These are phyloP conservation scores for Penstemon davidsonii DNA, from an alignment of 257 asterid genomes.

Conservation along the genomic window DNA sequence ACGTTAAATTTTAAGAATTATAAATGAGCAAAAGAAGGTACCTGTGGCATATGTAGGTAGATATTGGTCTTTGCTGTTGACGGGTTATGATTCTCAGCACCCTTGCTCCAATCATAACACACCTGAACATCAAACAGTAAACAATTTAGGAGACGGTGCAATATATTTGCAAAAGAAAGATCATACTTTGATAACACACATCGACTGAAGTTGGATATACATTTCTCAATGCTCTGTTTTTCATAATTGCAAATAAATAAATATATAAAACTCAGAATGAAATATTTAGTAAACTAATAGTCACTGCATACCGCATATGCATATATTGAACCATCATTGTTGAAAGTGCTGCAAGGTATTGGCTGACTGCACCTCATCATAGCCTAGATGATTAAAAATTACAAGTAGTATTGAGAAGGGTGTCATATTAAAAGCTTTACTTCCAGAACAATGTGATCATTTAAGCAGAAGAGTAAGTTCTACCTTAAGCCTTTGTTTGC, in stretches of 20 bases:
- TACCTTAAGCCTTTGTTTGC: conserved; percentile 97
- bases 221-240: conserved; percentile 4
- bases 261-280: conserved; percentile 10
- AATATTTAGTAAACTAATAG: conserved; percentile 13
- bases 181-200: not conserved
- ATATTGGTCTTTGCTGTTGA: conserved; percentile 72
- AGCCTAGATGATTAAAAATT: conserved; percentile 51
- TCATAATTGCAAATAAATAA: not conserved
- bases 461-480: conserved; percentile 13
- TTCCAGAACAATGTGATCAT: conserved; percentile 13
- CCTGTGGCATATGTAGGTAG: conserved; percentile 82
- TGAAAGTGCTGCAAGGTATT: conserved; percentile 78
- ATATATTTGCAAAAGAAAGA: not conserved
- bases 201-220: not conserved
- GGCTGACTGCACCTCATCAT: conserved; percentile 86
- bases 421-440: not conserved
- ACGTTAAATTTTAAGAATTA: too few species aligned
- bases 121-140: conserved; percentile 43
- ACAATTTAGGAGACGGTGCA: not conserved
- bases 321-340: conserved; percentile 82
- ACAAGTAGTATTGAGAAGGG: not conserved
- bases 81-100: conserved; percentile 97
- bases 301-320: conserved; percentile 73
- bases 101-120: conserved; percentile 98
- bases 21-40: conserved; percentile 21